These are phyloP conservation scores for Aristolochia fimbriata DNA, from an alignment of 164 flowering plant species.

Conservation along the genomic window DNA sequence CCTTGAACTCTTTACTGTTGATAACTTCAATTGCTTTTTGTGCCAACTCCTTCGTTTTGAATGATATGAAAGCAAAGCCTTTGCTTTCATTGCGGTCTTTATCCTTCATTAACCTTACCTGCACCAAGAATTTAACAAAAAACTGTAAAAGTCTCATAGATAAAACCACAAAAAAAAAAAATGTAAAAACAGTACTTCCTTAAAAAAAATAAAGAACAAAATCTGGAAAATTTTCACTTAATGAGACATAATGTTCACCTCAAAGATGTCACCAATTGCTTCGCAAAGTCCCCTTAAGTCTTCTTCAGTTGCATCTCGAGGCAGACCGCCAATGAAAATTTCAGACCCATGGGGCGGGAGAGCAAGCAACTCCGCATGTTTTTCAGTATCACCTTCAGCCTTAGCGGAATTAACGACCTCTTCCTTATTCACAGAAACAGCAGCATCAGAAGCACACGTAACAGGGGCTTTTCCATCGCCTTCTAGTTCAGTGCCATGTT, in stretches of 20 bases:
- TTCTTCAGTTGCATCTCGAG: constrained; percentile 65
- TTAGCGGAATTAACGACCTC: constrained; percentile 26
- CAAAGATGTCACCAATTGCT: constrained; percentile 59
- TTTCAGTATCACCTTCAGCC: constrained; percentile 39
- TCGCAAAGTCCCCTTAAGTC: constrained; percentile 74
- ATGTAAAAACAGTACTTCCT: no score
- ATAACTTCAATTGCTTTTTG: constrained; percentile 80
- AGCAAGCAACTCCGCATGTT: constrained; percentile 72
- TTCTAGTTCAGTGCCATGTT: constrained; percentile 25
- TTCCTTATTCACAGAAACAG: constrained; percentile 31
- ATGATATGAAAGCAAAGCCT: constrained; percentile 86
- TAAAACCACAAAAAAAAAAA: not conserved
- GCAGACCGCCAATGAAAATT: constrained; percentile 88
- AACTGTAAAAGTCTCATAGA: not conserved
- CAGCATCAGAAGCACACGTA: constrained; percentile 20
- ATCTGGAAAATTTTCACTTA: no score
- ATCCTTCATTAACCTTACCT: constrained; percentile 74
- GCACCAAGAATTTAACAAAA: constrained; percentile 8
- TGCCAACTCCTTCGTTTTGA: constrained; percentile 61
- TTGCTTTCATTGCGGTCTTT: constrained; percentile 77
- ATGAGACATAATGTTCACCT: constrained; percentile 32
- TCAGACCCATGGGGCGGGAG: constrained; percentile 97
- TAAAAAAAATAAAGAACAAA: not conserved
- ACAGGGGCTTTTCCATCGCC: constrained; percentile 26
- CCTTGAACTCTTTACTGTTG: constrained; percentile 76